These are phyloP conservation scores for Hemisphaericaspora xylanilytica DNA, from an alignment of 1,139 yeast species.

Conservation along the genomic window DNA sequence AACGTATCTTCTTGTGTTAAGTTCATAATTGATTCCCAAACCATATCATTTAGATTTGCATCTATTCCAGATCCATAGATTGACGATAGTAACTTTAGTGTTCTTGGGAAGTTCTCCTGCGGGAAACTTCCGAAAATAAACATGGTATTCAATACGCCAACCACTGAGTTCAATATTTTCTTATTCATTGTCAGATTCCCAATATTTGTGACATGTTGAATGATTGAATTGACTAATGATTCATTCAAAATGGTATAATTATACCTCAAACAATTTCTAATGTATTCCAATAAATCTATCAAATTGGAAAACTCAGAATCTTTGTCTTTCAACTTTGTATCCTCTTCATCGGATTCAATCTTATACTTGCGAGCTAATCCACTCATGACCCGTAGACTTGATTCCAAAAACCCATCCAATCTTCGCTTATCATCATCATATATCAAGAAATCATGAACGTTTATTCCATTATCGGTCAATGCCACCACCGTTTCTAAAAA, in stretches of 20 bases:
- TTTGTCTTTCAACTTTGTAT: conserved; percentile 7
- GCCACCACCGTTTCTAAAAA: conserved; percentile 51
- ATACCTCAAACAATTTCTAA: conserved; percentile 47
- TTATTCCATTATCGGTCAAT: conserved; percentile 61
- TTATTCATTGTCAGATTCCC: conserved; percentile 44
- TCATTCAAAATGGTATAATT: conserved; percentile 48
- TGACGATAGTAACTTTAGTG: conserved; percentile 47
- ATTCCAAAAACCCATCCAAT: conserved; percentile 28
- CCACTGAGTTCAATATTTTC: conserved; percentile 37
- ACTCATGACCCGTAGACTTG: conserved; percentile 16
- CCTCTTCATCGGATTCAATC: conserved; percentile 7
- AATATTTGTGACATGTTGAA: conserved; percentile 36
- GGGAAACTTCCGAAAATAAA: conserved; percentile 52
- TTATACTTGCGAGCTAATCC: conserved; percentile 12
- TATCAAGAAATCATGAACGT: conserved; percentile 56
- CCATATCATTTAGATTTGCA: conserved; percentile 32
- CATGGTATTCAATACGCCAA: conserved; percentile 47
- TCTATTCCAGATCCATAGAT: conserved; percentile 36
- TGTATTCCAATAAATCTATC: conserved; percentile 31
- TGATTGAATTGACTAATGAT: conserved; percentile 30
- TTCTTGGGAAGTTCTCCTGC: conserved; percentile 29
- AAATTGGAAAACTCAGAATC: conserved; percentile 18
- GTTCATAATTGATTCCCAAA: conserved; percentile 33
- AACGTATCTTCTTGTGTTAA: conserved; percentile 23
- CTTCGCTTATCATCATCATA: conserved; percentile 42